Percentiles rank a stretch among this genome's conserved stretches.
phyloP scores from a whole-genome alignment of 2,329 filamentous ascomycete genomes.

The Diaporthe humulicola region DNA sequence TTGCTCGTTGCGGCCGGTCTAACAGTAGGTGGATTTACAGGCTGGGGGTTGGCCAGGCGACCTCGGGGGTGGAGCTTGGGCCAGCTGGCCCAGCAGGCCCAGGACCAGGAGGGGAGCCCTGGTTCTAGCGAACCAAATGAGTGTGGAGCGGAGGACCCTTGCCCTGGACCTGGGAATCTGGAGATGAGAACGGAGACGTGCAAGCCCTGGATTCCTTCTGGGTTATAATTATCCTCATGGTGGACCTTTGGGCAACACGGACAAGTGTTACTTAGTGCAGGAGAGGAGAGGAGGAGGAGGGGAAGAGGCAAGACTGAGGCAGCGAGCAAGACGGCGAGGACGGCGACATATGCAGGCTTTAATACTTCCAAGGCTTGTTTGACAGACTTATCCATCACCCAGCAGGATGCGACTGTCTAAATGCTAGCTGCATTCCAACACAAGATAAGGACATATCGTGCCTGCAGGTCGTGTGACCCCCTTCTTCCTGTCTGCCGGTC shows the following conservation, averaged over 20 bases:
- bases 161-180: slow-evolving; percentile 21
- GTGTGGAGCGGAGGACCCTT: slow-evolving; percentile 24
- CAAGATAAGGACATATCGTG: neutral
- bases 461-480: slow-evolving; percentile 24
- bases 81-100: slow-evolving; percentile 12
- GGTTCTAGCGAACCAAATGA: slow-evolving; percentile 18
- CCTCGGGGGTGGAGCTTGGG: slow-evolving; percentile 23
- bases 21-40: slow-evolving; percentile 23
- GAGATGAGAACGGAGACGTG: slow-evolving; percentile 30
- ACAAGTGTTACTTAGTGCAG: neutral
- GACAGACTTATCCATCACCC: neutral
- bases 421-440: slow-evolving; percentile 21
- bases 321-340: neutral
- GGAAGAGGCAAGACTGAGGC: slow-evolving; percentile 4
- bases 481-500: neutral
- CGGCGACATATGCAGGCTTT: slow-evolving; percentile 22
- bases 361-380: slow-evolving; percentile 11
- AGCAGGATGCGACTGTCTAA: slow-evolving; percentile 14
- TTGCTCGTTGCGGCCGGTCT: slow-evolving; percentile 2
- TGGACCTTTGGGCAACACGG: slow-evolving; percentile 24
- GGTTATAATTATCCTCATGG: slow-evolving; percentile 31
- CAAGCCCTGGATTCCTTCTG: slow-evolving; percentile 29
- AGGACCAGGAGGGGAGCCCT: slow-evolving; percentile 21
- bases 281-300: neutral
- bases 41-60: slow-evolving; percentile 28